Evolutionary conservation across 495 filamentous ascomycete species (phyloP).

Genomic region (Chlorociboria aeruginascens): DNA sequence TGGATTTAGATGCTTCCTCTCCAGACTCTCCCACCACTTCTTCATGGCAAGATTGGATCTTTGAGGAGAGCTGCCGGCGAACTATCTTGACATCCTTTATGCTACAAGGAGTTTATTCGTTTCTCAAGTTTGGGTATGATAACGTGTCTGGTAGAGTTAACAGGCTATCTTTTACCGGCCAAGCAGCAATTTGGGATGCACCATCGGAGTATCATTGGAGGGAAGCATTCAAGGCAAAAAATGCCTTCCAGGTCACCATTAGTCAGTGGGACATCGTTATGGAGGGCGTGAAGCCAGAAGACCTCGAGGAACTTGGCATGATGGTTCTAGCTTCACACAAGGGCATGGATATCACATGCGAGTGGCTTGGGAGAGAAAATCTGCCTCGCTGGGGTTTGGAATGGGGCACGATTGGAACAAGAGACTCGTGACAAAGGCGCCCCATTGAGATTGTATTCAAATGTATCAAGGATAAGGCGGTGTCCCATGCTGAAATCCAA

Average conservation of each 20-base stretch:
- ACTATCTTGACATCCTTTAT: constrained; percentile 27
- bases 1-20: not conserved
- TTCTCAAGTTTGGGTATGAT: constrained; percentile 15
- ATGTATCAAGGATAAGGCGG: no score
- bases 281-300: not conserved
- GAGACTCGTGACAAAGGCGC: no score
- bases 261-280: not conserved
- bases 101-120: constrained; percentile 23
- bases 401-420: no score
- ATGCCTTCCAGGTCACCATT: not conserved
- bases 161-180: constrained; percentile 11
- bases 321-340: no score
- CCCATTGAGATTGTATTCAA: no score
- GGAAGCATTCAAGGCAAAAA: constrained; percentile 25
- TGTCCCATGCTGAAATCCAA: no score
- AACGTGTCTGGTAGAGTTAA: not conserved
- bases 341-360: no score
- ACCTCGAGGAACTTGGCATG: not conserved
- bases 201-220: constrained; percentile 28
- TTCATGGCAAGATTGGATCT: constrained; percentile 29
- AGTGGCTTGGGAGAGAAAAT: no score
- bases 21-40: not conserved
- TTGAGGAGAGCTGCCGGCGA: constrained; percentile 27
- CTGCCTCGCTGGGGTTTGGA: no score
- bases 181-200: constrained; percentile 29